Conservation (phyloP, 1,284 basidiomycete genomes). For the Ceratobasidium sp. region DNA sequence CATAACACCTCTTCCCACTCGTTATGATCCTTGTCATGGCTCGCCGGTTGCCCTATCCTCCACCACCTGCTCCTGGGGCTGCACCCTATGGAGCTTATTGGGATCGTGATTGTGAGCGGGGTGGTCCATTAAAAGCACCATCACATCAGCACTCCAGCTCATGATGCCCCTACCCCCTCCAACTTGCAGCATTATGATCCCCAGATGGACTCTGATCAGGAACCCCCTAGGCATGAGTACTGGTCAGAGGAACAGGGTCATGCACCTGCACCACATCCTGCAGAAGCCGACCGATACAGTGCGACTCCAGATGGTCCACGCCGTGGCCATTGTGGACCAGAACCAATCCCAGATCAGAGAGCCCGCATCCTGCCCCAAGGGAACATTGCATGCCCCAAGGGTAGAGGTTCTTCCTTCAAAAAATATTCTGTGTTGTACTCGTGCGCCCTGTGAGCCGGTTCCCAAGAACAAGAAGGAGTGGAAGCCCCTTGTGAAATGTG, state of each 20-base stretch:
- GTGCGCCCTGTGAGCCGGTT: conserved; percentile 13
- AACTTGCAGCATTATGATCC: conserved; percentile 57
- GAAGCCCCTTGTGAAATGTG: conserved; percentile 56
- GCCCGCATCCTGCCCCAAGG: conserved; percentile 21
- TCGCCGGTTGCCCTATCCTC: conserved; percentile 41
- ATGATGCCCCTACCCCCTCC: conserved; percentile 26
- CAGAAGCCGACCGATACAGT: conserved; percentile 41
- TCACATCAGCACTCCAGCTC: conserved; percentile 45
- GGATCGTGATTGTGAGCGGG: conserved; percentile 60
- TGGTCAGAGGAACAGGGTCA: conserved; percentile 34
- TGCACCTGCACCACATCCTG: conserved; percentile 10
- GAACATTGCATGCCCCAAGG: neutral
- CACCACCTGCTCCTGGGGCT: neutral
- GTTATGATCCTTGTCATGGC: conserved; percentile 41
- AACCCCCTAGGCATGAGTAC: conserved; percentile 52
- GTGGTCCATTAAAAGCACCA: conserved; percentile 42
- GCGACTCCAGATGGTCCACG: conserved; percentile 34
- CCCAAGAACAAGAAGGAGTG: conserved; percentile 63
- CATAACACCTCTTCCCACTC: conserved; percentile 25
- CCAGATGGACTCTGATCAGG: conserved; percentile 53
- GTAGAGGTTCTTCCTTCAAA: conserved; percentile 16
- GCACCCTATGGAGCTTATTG: conserved; percentile 56
- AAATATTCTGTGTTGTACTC: conserved; percentile 11
- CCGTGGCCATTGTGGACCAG: conserved; percentile 20
- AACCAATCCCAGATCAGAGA: conserved; percentile 31